A percentile compares a stretch with the other conserved stretches of the same genome.
These are phyloP conservation scores for Cryptococcus floricola DNA, from an alignment of 1,284 basidiomycete genomes.

Conservation along the genomic window DNA sequence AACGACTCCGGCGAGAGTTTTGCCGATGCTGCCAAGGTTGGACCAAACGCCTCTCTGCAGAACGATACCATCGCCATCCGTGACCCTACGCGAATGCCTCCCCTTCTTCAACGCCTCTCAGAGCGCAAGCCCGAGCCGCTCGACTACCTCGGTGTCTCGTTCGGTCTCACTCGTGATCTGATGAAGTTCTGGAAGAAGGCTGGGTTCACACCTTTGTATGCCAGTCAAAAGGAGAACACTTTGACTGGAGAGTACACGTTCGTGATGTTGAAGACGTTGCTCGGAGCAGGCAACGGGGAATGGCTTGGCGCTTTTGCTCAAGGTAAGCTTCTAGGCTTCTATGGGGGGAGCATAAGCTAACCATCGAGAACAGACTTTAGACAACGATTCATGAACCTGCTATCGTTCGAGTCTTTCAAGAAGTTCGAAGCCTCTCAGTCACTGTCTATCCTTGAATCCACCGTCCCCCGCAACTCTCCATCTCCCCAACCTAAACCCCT, in stretches of 20 bases:
- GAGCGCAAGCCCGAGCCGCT: constrained; percentile 86
- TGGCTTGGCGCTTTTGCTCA: constrained; percentile 90
- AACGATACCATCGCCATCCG: constrained; percentile 74
- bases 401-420: constrained; percentile 85
- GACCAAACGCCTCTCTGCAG: constrained; percentile 57
- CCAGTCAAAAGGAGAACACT: constrained; percentile 90
- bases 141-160: constrained; percentile 95
- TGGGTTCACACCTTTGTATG: constrained; percentile 85
- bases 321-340: constrained; percentile 55
- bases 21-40: constrained; percentile 59
- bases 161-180: constrained; percentile 84
- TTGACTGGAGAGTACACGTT: constrained; percentile 96
- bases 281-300: constrained; percentile 59
- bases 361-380: constrained; percentile 69
- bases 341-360: background rate
- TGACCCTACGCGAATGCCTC: constrained; percentile 76
- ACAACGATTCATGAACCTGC: constrained; percentile 77
- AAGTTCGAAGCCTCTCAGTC: constrained; percentile 85
- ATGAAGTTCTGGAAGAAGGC: constrained; percentile 96
- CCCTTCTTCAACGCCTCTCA: constrained; percentile 83
- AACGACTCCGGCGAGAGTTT: constrained; percentile 56
- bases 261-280: constrained; percentile 81
- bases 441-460: constrained; percentile 81
- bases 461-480: constrained; percentile 31
- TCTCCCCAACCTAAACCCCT: constrained; percentile 44